Conservation (phyloP, 495 filamentous ascomycete genomes). For the Clohesyomyces aquaticus region DNA sequence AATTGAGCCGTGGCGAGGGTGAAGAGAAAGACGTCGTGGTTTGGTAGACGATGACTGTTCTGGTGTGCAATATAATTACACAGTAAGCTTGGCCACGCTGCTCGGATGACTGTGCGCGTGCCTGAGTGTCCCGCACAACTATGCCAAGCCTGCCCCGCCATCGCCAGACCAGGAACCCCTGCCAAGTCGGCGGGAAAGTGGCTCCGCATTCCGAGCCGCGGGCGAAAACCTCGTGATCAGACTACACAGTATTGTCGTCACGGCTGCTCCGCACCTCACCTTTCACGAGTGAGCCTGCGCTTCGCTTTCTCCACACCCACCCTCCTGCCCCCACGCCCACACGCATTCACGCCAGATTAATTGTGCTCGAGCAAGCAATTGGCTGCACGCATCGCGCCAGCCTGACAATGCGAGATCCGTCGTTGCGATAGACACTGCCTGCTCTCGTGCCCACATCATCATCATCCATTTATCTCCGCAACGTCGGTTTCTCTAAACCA, state of each 20-base stretch:
- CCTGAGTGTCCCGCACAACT: too few relatives aligned
- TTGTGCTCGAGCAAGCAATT: conserved; percentile 24
- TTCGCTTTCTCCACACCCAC: conserved; percentile 1
- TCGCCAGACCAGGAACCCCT: too few relatives aligned
- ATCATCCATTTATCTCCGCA: neutral
- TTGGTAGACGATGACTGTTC: neutral
- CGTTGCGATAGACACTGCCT: conserved; percentile 17
- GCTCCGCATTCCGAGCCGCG: neutral
- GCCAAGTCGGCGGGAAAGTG: neutral
- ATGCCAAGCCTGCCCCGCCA: conserved; percentile 7
- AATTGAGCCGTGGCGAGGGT: neutral
- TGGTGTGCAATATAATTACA: conserved; percentile 4
- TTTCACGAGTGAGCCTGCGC: conserved; percentile 7
- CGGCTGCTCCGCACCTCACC: conserved; percentile 6
- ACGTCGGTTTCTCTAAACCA: neutral
- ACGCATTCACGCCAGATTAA: neutral
- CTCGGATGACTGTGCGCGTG: too few relatives aligned
- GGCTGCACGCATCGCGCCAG: neutral
- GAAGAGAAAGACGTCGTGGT: neutral
- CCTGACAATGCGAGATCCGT: conserved; percentile 22
- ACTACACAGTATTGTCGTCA: too few relatives aligned
- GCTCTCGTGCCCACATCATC: conserved; percentile 4
- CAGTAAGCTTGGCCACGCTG: too few relatives aligned
- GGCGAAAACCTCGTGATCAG: conserved; percentile 17
- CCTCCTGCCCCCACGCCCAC: neutral